phyloP scores from a whole-genome alignment of 2,329 filamentous ascomycete species.

The Epichloe baconii region DNA sequence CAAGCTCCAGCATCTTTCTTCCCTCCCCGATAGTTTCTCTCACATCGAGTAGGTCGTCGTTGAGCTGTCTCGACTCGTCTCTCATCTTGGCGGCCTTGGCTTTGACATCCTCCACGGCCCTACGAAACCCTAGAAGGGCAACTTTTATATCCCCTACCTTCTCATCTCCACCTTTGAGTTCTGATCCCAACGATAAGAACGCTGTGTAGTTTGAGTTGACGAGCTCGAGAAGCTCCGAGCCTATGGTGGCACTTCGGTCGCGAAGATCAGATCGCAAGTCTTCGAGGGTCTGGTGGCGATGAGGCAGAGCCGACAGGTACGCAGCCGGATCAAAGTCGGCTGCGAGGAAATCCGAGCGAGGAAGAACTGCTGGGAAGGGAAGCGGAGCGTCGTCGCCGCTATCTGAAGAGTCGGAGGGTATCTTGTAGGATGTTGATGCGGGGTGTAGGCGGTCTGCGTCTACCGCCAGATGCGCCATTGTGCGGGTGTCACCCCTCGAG shows the following conservation, averaged over 20 bases:
- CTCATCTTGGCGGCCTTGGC: slow-evolving; percentile 50
- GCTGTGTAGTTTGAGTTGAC: slow-evolving; percentile 93
- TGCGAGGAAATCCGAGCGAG: slow-evolving; percentile 69
- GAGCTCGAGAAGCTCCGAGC: slow-evolving; percentile 78
- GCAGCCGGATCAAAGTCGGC: slow-evolving; percentile 63
- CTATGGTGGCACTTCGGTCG: slow-evolving; percentile 64
- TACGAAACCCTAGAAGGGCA: slow-evolving; percentile 70
- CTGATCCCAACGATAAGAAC: slow-evolving; percentile 71
- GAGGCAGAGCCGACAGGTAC: slow-evolving; percentile 69
- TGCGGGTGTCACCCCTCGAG: neutral
- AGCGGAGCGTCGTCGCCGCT: slow-evolving; percentile 54
- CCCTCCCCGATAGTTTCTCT: slow-evolving; percentile 48
- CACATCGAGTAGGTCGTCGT: slow-evolving; percentile 55
- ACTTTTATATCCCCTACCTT: slow-evolving; percentile 83
- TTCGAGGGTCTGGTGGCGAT: slow-evolving; percentile 91
- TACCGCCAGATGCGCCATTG: slow-evolving; percentile 5
- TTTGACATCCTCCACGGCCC: slow-evolving; percentile 67
- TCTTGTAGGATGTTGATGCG: slow-evolving; percentile 5
- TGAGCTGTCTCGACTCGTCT: slow-evolving; percentile 46
- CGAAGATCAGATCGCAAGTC: slow-evolving; percentile 81
- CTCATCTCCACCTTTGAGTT: slow-evolving; percentile 78
- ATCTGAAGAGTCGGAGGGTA: slow-evolving; percentile 11
- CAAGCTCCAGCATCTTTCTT: slow-evolving; percentile 52
- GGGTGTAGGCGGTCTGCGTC: slow-evolving; percentile 5
- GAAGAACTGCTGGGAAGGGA: slow-evolving; percentile 77